phyloP scores from a whole-genome alignment of 495 filamentous ascomycete genomes.

The Lasiosphaeris hirsuta region DNA sequence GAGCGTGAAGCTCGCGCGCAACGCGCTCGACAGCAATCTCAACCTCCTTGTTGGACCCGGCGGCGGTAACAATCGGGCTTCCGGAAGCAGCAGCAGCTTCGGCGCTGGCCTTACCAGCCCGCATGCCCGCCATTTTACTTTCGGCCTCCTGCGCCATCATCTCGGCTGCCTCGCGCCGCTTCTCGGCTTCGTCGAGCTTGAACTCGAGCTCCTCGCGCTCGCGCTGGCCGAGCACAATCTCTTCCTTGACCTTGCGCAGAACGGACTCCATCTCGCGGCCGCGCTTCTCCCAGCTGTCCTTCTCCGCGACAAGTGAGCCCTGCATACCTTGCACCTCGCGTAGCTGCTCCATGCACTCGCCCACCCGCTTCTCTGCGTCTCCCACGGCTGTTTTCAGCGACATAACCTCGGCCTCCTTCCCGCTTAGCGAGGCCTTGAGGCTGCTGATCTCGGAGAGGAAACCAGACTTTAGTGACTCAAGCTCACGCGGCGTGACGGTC shows the following conservation, averaged over 20 bases:
- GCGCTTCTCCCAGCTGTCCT: constrained; percentile 76
- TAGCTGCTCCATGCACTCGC: constrained; percentile 74
- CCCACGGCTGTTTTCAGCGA: constrained; percentile 80
- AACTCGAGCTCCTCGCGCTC: constrained; percentile 71
- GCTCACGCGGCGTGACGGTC: constrained; percentile 83
- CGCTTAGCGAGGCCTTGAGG: constrained; percentile 81
- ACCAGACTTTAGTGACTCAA: constrained; percentile 84
- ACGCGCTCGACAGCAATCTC: constrained; percentile 91
- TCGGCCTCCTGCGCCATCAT: constrained; percentile 67
- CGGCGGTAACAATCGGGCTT: constrained; percentile 21
- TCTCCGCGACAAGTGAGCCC: constrained; percentile 71
- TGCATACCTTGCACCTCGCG: constrained; percentile 67
- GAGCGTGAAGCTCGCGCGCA: constrained; percentile 78
- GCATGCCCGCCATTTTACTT: constrained; percentile 66
- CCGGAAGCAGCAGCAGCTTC: constrained; percentile 28
- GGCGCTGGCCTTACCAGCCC: constrained; percentile 47
- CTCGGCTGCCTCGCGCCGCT: constrained; percentile 60
- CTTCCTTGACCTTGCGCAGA: constrained; percentile 71
- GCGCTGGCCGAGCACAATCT: constrained; percentile 70
- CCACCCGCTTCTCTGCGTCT: constrained; percentile 89
- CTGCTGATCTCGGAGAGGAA: constrained; percentile 89
- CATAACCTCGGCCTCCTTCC: constrained; percentile 84
- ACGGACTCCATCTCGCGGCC: constrained; percentile 81
- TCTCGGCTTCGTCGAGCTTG: constrained; percentile 71
- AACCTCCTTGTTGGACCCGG: constrained; percentile 49